Evolutionary conservation across 345 rosid species (phyloP), one percentile per base, ranked within the genome.

Genomic region (Gossypium herbaceum): DNA sequence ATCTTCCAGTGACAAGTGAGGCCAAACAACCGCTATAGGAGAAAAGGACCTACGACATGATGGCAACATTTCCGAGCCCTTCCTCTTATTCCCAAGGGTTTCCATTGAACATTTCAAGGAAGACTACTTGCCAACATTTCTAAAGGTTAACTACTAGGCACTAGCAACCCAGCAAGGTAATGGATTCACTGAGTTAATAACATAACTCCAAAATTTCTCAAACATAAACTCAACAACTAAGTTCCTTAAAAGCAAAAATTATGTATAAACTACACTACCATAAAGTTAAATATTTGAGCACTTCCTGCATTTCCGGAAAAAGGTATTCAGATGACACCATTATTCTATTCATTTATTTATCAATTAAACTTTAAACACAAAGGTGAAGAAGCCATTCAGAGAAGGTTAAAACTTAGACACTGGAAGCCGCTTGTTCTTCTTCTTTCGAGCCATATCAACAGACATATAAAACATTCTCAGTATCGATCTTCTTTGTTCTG

Each of bases 51-150:
- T 69, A 16, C 9, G 47, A 27, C 47, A 27, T 52, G 73, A 50
- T 51, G 25, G 73, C 61, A 50, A 50, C 20, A 70, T 45, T 50
- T 51, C 73, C 10, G 11, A 43, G 44, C 47, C 73, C 73, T 70
- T 70, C 15, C 73, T 50, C 47, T 70, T 70, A 60, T 70, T 70
- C 73, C 60, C 24, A 12, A 70, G 47, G 24, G 73, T 39, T 45
- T 70, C 73, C 73, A 70, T 70, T 70, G 11, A 52, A 70, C 25
- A 17, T 52, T 69, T 70, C 44, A 70, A 27, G 47, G 24, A 34
- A 52, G 45, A 52, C 2, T 27, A 70, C 45, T 29, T 70, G 25
- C 59, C 73, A 52, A 52, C 73, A 70, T 70, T 52, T 52, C 39
- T 68, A 22, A 47, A 47, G 3, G 25, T 70, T 27, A 27, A 69